These are phyloP conservation scores for Aegilops speltoides DNA, from an alignment of 176 grass and related monocot species.

Conservation along the genomic window DNA sequence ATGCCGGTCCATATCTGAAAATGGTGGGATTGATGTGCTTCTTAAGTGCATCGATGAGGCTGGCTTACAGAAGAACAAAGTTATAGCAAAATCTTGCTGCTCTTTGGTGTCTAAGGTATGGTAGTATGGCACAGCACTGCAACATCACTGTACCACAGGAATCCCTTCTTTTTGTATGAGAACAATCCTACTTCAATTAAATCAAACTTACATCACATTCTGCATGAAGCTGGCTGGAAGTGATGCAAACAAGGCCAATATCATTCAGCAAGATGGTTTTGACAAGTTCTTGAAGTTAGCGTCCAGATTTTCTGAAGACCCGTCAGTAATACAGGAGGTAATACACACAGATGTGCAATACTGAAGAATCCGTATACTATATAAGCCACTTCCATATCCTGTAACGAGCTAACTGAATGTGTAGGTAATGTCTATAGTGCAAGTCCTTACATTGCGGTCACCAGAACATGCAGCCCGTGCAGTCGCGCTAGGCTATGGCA, in stretches of 20 bases:
- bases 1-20: slow-evolving; percentile 87
- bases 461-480: slow-evolving; percentile 83
- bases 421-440: slow-evolving; percentile 84
- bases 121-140: neutral
- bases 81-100: slow-evolving; percentile 68
- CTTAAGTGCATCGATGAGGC: slow-evolving; percentile 72
- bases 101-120: slow-evolving; percentile 90
- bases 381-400: neutral
- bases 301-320: slow-evolving; percentile 81
- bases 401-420: slow-evolving; percentile 13
- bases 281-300: slow-evolving; percentile 61
- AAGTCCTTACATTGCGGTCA: slow-evolving; percentile 74
- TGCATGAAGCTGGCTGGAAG: slow-evolving; percentile 75
- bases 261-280: slow-evolving; percentile 80
- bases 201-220: slow-evolving; percentile 27
- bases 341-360: slow-evolving; percentile 4
- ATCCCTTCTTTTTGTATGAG: neutral
- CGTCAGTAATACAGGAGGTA: slow-evolving; percentile 88
- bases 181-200: neutral
- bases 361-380: slow-evolving; percentile 7
- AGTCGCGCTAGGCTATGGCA: slow-evolving; percentile 61
- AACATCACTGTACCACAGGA: slow-evolving; percentile 9
- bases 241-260: slow-evolving; percentile 80
- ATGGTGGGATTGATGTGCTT: slow-evolving; percentile 85
- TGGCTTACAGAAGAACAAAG: slow-evolving; percentile 56